A percentile compares a stretch with the other conserved stretches of the same genome.
These are phyloP conservation scores for Thermothelomyces thermophilus DNA, from an alignment of 2,329 filamentous ascomycete species.

Conservation along the genomic window DNA sequence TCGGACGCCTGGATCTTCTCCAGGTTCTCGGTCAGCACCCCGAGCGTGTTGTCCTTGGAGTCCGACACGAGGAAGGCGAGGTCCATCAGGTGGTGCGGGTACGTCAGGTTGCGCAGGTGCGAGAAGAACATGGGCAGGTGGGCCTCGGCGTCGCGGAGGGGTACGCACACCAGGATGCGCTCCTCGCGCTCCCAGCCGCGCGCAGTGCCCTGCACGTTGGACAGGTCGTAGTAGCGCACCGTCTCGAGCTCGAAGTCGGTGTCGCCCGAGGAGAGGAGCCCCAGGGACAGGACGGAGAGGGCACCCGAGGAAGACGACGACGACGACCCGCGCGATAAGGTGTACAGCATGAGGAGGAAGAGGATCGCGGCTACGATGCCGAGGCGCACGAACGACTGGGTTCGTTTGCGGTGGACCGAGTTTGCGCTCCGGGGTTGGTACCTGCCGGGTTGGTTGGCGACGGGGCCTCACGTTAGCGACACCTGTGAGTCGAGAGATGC, in stretches of 20 bases:
- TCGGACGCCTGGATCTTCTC: slow-evolving; percentile 72
- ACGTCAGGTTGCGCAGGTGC: slow-evolving; percentile 94
- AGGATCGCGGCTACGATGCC: slow-evolving; percentile 52
- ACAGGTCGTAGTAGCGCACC: slow-evolving; percentile 93
- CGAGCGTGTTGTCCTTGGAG: slow-evolving; percentile 84
- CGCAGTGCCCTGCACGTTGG: slow-evolving; percentile 82
- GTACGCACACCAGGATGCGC: slow-evolving; percentile 89
- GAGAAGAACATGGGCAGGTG: slow-evolving; percentile 98
- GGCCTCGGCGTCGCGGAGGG: slow-evolving; percentile 82
- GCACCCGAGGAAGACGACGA: slow-evolving; percentile 37
- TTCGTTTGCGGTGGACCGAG: slow-evolving; percentile 62
- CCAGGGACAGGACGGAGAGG: slow-evolving; percentile 60
- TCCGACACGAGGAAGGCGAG: slow-evolving; percentile 95
- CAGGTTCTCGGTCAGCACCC: slow-evolving; percentile 67
- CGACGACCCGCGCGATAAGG: slow-evolving; percentile 54
- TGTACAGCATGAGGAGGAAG: slow-evolving; percentile 64
- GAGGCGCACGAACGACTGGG: slow-evolving; percentile 64
- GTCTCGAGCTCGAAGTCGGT: slow-evolving; percentile 79
- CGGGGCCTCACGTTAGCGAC: slow-evolving; percentile 17
- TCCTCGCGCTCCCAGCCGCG: slow-evolving; percentile 95
- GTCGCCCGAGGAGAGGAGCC: slow-evolving; percentile 50
- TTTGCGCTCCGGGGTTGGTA: slow-evolving; percentile 80
- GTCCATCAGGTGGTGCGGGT: slow-evolving; percentile 93
- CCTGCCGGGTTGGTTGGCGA: slow-evolving; percentile 43
- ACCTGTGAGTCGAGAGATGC: no score